These are phyloP conservation scores for Acidiella bohemica DNA, from an alignment of 495 filamentous ascomycete genomes.

Conservation along the genomic window DNA sequence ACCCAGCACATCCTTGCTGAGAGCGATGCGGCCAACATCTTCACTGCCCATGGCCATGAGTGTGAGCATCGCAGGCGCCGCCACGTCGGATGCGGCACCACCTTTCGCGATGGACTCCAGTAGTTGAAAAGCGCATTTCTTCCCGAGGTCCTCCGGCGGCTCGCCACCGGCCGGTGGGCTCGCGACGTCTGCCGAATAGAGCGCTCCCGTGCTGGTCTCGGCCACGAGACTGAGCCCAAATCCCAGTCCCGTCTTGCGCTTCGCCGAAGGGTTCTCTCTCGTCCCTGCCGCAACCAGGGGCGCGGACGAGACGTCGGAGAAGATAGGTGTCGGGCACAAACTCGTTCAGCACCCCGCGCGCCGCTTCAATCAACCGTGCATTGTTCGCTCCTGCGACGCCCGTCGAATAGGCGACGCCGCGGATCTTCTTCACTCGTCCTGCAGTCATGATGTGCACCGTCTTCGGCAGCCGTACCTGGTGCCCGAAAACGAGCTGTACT, in stretches of 20 bases:
- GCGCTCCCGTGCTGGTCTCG: slow-evolving; percentile 70
- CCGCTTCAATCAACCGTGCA: slow-evolving; percentile 82
- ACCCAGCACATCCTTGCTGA: slow-evolving; percentile 66
- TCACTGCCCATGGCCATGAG: slow-evolving; percentile 93
- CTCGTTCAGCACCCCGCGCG: slow-evolving; percentile 74
- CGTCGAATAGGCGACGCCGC: slow-evolving; percentile 84
- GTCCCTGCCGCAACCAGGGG: slow-evolving; percentile 52
- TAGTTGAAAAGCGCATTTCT: slow-evolving; percentile 74
- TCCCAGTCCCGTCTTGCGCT: slow-evolving; percentile 65
- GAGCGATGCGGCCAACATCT: slow-evolving; percentile 50
- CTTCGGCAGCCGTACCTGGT: slow-evolving; percentile 83
- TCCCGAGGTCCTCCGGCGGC: slow-evolving; percentile 80
- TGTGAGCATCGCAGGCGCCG: slow-evolving; percentile 56
- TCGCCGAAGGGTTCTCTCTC: slow-evolving; percentile 44
- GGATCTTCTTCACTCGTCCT: slow-evolving; percentile 73
- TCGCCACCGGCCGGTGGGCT: slow-evolving; percentile 68
- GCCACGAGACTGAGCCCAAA: slow-evolving; percentile 85
- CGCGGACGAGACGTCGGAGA: slow-evolving; percentile 59
- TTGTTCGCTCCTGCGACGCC: slow-evolving; percentile 87
- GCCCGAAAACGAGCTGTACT: slow-evolving; percentile 80
- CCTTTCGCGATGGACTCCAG: slow-evolving; percentile 69
- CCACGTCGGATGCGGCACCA: slow-evolving; percentile 61
- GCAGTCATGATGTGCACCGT: slow-evolving; percentile 81
- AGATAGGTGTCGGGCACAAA: slow-evolving; percentile 79
- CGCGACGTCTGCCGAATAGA: slow-evolving; percentile 78